Base-by-base conservation (phyloP, 2,329 filamentous ascomycete species). In the Lecanosticta acicola region DNA sequence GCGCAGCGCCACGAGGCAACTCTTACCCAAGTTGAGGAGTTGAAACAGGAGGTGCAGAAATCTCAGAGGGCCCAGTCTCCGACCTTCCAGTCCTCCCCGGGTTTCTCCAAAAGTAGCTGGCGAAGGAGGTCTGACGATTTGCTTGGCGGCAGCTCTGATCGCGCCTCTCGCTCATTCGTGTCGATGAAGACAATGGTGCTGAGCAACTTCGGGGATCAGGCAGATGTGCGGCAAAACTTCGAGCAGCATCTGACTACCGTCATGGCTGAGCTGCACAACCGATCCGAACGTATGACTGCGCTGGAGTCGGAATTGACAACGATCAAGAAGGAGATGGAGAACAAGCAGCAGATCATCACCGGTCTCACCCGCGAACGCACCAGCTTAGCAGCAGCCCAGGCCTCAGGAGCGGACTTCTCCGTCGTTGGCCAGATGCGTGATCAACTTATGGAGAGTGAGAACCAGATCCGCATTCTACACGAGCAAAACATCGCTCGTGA, bases 281-380 rank as follows among this genome's bases (percentile, higher is more conserved):
- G 90, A 34, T 90, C 90, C 32, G 90, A 97, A 65, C 83, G 90
- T 20, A 90, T 96, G 43, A 87, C 94, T 61, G 83, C 90, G 59
- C 75, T 98, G 11, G 93, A 98, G 66, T 81, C 82, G 4, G 91
- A 95, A 57, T 79, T 96, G 46, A 74, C 82, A 19, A 83, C 81
- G 3, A 80, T 89, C 17, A 93, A 87, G 72, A 95, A 89, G 71
- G 93, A 98, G 67, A 94, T 97, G 84, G 93, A 98, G 63, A 83
- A 80, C 52, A 98, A 98, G 78, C 89, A 91, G 74, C 87, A 87
- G 21, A 90, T 98, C 62, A 97, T 98, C 58, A 87, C 88, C 21
- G 93, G 93, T 4, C 75, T 98, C 53, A 94, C 93, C 3, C 84
- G 93, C 43, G 94, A 98, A 68, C 78, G 94, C 48, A 91, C 88